Base-by-base conservation (phyloP, 2,329 filamentous ascomycete genomes). In the Beauveria sp. region DNA sequence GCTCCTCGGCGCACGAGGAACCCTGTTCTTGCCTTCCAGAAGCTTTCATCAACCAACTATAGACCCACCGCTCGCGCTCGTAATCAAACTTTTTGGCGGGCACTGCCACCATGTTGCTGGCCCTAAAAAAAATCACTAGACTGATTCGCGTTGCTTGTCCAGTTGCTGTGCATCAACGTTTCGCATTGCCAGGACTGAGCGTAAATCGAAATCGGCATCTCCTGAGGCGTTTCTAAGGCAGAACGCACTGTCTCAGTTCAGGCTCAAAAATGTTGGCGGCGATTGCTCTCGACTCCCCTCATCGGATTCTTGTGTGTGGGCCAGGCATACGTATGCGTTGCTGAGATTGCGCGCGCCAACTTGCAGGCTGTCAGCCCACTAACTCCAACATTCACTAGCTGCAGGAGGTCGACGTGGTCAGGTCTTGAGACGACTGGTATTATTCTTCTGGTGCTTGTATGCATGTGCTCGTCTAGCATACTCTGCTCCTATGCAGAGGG, bases 301-400 rank as follows among this genome's bases (percentile, higher is more conserved):
- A 34, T 28, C 44, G 46, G 22, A 41, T 28, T 47, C 16, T 14
- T 18, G 30, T 28, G 12, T 28, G 55, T 57, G 55, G 55, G 46
- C 46, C 55, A 28, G 14, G 55, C 55, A 50, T 57, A 57, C 55
- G 55, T 57, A 57, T 22, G 55, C 55, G 12, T 57, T 28, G 16
- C 30, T 47, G 4, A 55, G 53, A 57, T 57, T 57, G 43, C 46
- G 8, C 18, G 55, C 44, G 55, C 55, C 22, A 57, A 50, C 30
- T n/a, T 20, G 55, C 22, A 50, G 34, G 34, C 44, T 14, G 44
- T 50, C 44, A 41, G 55, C 46, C 44, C 55, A 57, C 55, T 18
- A 48, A 34, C 30, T 26, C 8, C 22, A 26, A 18, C 24, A 18
- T 20, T 37, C 18, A 20, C n/a, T 44, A n/a, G 40, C 40, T 55